Conservation (phyloP, 352 stramenopile species). For the Phytophthora foliorum region DNA sequence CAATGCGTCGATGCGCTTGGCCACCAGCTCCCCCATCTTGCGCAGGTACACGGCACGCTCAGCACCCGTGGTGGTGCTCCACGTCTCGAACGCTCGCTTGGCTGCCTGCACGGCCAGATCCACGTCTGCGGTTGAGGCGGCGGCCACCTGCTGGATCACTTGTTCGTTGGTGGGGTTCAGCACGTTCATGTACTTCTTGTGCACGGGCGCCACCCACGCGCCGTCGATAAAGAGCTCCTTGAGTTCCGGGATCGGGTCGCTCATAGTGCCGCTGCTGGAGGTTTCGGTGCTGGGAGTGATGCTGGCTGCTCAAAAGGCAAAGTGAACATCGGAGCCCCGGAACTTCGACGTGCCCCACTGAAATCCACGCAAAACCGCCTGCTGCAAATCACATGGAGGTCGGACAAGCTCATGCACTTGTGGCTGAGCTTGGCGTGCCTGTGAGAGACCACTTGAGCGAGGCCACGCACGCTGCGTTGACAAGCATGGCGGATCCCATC, state of each 20-base stretch:
- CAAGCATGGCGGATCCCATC: constrained; percentile 1
- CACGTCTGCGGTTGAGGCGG: constrained; percentile 53
- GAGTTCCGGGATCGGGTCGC: constrained; percentile 46
- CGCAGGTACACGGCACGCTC: constrained; percentile 57
- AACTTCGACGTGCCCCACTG: constrained; percentile 13
- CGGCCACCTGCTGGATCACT: constrained; percentile 63
- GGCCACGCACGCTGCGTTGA: constrained; percentile 13
- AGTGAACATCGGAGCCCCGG: constrained; percentile 2
- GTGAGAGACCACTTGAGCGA: not conserved
- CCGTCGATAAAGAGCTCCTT: constrained; percentile 73
- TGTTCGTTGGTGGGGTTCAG: constrained; percentile 64
- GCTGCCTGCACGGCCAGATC: constrained; percentile 56
- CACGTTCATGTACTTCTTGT: constrained; percentile 64
- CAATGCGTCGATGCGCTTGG: not conserved
- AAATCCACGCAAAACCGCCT: not conserved
- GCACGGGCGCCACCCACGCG: constrained; percentile 51
- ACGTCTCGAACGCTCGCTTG: constrained; percentile 41
- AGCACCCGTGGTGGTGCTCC: constrained; percentile 48
- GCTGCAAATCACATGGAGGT: constrained; percentile 14
- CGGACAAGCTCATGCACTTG: constrained; percentile 15
- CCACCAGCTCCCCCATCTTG: constrained; percentile 30
- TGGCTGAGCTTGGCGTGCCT: not conserved
- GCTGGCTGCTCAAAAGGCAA: constrained; percentile 10
- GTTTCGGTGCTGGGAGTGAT: too few relatives aligned
- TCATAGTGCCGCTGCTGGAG: too few relatives aligned